phyloP scores from a whole-genome alignment of 192 early-diverging fungal genomes.

The Backusella macrospora region DNA sequence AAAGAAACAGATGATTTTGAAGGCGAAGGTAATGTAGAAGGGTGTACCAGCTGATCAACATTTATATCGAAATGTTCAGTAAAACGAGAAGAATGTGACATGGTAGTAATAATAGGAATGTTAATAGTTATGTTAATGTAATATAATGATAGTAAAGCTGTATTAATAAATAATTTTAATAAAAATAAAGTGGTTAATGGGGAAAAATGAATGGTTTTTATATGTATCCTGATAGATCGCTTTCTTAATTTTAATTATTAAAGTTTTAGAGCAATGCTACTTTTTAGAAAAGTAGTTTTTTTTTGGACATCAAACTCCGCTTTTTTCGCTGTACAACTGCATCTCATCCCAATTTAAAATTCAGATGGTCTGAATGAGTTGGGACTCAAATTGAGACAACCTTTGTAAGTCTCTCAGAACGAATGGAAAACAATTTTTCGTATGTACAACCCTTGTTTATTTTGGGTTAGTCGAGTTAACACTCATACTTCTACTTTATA shows the following conservation, averaged over 20 bases:
- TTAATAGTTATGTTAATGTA: neutral
- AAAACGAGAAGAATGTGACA: constrained; percentile 24
- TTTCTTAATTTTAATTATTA: constrained; percentile 1
- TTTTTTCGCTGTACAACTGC: neutral
- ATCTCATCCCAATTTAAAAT: neutral
- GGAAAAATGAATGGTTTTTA: neutral
- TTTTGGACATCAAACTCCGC: constrained; percentile 7
- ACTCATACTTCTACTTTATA: neutral
- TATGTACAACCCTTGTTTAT: neutral
- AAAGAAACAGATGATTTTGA: neutral
- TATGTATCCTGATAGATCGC: neutral
- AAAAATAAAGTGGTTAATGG: neutral
- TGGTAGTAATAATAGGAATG: neutral
- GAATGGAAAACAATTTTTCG: neutral
- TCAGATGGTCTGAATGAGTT: constrained; percentile 2
- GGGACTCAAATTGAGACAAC: neutral
- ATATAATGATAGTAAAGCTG: too few relatives aligned
- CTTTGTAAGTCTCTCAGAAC: neutral
- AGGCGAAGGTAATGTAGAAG: neutral
- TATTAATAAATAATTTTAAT: too few relatives aligned
- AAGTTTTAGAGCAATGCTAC: neutral
- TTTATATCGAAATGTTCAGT: constrained; percentile 32
- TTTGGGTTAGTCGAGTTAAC: neutral
- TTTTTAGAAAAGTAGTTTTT: neutral
- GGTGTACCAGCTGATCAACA: neutral